Base-by-base conservation (phyloP, 1,284 basidiomycete genomes). In the Tilletiaria anomala region DNA sequence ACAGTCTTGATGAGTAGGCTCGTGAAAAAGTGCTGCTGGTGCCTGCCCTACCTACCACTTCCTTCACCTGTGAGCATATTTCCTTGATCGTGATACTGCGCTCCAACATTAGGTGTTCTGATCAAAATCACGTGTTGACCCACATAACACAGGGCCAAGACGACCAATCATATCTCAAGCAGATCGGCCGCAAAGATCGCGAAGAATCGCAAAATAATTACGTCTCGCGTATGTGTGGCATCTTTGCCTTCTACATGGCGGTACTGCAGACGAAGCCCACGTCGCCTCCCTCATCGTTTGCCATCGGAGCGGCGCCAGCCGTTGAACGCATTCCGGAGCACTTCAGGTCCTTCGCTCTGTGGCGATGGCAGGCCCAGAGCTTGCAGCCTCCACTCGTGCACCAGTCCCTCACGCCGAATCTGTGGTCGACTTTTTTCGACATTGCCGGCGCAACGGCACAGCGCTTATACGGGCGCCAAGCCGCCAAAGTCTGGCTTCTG, bases 181-280 rank as follows among this genome's bases (percentile, higher is more conserved):
- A 76, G 8, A 73, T 80, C 51, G 87, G 88, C 1, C 78, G 76
- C 56, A 71, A 75, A 21, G 68, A 68, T 11, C 45, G 72, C 58
- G 72, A 73, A 5, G 68, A 42, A 62, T 71, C 73, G 0, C 61
- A 70, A 14, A 69, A 75, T 14, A 81, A 85, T 39, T 83, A 85
- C 65, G 73, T 75, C 17, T 72, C 73, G 34, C 77, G 91, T n/a
- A 75, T 93, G 52, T 70, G 77, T 20, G 87, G 86, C 5, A 76
- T 89, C 35, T 74, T 86, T 72, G 77, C 87, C 8, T 76, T 97
- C 17, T 97, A 93, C 71, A 85, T 86, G 65, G 75, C 79, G 6
- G n/a, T 93, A 43, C 66, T 89, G 31, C 74, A 73, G 49, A 71
- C 70, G 2, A 34, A 45, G 4, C 51, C 54, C 21, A 55, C 47